Conservation (phyloP, 1,139 yeast species). For the Saccharomyces hybrid region DNA sequence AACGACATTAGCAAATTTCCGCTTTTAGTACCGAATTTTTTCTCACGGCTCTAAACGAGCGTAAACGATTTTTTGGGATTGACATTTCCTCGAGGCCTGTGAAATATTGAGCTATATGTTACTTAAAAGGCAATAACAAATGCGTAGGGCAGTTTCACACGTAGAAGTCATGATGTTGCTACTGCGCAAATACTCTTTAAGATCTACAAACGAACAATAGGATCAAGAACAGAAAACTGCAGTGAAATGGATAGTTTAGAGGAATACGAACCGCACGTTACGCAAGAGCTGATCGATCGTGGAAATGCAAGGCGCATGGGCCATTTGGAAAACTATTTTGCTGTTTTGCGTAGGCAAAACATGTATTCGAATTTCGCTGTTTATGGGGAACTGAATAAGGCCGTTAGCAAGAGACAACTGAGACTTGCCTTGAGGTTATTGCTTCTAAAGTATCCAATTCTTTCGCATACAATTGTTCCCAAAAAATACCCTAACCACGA, state of each 20-base stretch:
- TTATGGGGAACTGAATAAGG: conserved; percentile 16
- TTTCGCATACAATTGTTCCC: conserved; percentile 18
- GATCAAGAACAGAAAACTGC: conserved; percentile 1
- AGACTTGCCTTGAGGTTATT: conserved; percentile 13
- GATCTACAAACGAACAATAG: not conserved
- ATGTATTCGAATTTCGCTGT: conserved; percentile 21
- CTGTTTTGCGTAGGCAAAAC: conserved; percentile 22
- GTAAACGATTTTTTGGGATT: not conserved
- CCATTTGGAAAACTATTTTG: conserved; percentile 25
- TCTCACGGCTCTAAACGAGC: not conserved
- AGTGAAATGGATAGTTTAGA: conserved; percentile 2
- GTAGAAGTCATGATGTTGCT: not conserved
- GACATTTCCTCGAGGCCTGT: not conserved
- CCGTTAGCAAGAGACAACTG: conserved; percentile 8
- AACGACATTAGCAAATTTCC: not conserved
- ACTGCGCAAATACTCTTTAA: not conserved
- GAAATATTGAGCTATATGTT: not conserved
- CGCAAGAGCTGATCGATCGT: conserved; percentile 10
- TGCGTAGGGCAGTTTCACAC: not conserved
- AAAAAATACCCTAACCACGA: conserved; percentile 13
- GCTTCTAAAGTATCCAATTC: conserved; percentile 18
- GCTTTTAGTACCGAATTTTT: not conserved
- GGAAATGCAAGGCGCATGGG: conserved; percentile 29
- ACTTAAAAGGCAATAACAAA: not conserved
- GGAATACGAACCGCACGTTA: conserved; percentile 5